phyloP scores from a whole-genome alignment of 2,329 filamentous ascomycete species.

The Neopestalotiopsis sp. region DNA sequence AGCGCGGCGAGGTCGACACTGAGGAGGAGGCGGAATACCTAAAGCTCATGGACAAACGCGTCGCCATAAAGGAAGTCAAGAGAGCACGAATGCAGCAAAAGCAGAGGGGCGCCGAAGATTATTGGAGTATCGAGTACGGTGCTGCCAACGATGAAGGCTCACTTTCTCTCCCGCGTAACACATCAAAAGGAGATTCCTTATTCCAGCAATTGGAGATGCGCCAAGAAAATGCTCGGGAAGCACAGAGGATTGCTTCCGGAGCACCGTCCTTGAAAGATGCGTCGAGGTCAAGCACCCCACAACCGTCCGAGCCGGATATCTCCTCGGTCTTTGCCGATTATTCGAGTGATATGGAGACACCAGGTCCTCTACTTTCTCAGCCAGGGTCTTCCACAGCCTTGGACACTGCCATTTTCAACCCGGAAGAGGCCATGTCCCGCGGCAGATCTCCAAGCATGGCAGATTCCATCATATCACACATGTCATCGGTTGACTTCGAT shows the following conservation, averaged over 20 bases:
- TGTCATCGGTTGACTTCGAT: slow-evolving; percentile 68
- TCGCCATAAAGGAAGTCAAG: slow-evolving; percentile 61
- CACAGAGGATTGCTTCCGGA: slow-evolving; percentile 54
- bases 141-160: slow-evolving; percentile 58
- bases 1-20: slow-evolving; percentile 61
- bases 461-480: slow-evolving; percentile 75
- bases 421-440: slow-evolving; percentile 60
- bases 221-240: slow-evolving; percentile 36
- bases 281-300: slow-evolving; percentile 36
- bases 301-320: slow-evolving; percentile 40
- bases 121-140: slow-evolving; percentile 87
- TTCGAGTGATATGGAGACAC: slow-evolving; percentile 58
- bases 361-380: slow-evolving; percentile 57
- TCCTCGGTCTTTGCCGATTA: slow-evolving; percentile 42
- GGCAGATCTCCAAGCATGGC: slow-evolving; percentile 80
- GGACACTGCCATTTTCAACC: slow-evolving; percentile 74
- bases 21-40: slow-evolving; percentile 66
- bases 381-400: slow-evolving; percentile 62
- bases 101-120: slow-evolving; percentile 61
- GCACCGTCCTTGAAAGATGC: slow-evolving; percentile 52
- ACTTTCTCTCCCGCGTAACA: slow-evolving; percentile 37
- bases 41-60: slow-evolving; percentile 62
- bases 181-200: slow-evolving; percentile 28
- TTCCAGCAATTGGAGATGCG: slow-evolving; percentile 27
- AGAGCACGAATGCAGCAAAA: slow-evolving; percentile 57